Percentiles rank a stretch among this genome's conserved stretches.
Conservation (phyloP, 352 stramenopile genomes). For the Phytophthora sansomeana region DNA sequence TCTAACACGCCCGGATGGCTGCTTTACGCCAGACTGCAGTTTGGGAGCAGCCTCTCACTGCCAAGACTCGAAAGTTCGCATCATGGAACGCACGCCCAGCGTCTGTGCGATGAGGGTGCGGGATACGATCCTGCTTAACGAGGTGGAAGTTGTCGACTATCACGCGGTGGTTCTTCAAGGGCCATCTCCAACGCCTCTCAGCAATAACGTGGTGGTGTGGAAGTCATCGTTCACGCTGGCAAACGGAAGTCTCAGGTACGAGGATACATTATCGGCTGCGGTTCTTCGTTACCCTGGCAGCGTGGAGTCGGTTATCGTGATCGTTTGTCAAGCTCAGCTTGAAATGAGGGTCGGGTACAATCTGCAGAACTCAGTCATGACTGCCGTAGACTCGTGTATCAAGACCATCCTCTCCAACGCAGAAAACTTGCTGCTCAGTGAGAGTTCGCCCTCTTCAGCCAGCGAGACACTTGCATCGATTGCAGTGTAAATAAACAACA, state of each 20-base stretch:
- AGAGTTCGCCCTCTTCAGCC: background rate
- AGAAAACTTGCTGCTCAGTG: slow-evolving; percentile 26
- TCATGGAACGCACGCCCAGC: slow-evolving; percentile 15
- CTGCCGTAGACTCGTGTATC: slow-evolving; percentile 14
- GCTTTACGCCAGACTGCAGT: slow-evolving; percentile 1
- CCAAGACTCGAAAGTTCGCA: background rate
- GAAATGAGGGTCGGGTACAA: background rate
- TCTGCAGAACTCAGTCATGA: slow-evolving; percentile 11
- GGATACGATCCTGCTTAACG: background rate
- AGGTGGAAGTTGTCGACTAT: background rate
- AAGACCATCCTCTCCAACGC: slow-evolving; percentile 20
- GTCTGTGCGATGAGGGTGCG: slow-evolving; percentile 21
- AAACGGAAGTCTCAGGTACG: background rate
- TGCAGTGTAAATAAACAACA: too few species aligned
- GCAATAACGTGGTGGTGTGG: slow-evolving; percentile 29
- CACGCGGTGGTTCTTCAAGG: slow-evolving; percentile 17
- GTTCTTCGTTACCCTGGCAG: slow-evolving; percentile 12
- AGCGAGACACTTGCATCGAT: too few species aligned
- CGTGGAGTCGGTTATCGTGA: slow-evolving; percentile 18
- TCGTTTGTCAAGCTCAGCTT: slow-evolving; percentile 23
- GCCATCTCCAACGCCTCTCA: background rate
- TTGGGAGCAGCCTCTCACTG: too few species aligned
- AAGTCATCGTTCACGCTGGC: slow-evolving; percentile 6
- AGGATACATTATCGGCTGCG: slow-evolving; percentile 21
- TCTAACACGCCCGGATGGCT: slow-evolving; percentile 2